Evolutionary conservation across 2,329 filamentous ascomycete genomes (phyloP).

Genomic region (Aquanectria penicillioides): DNA sequence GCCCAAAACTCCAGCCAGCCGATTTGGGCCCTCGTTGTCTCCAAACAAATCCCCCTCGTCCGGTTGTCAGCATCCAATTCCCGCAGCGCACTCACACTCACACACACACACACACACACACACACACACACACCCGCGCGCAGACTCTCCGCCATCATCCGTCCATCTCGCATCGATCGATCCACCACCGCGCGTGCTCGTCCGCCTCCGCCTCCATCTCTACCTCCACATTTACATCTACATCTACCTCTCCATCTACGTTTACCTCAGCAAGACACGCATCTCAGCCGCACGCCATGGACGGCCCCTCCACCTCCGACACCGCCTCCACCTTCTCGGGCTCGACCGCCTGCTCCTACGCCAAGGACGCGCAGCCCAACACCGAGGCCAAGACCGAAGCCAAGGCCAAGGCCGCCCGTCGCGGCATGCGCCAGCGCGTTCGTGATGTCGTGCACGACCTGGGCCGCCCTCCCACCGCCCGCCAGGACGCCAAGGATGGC

Average conservation of each 20-base stretch:
- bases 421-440: conserved; percentile 46
- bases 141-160: no score
- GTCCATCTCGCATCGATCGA: no score
- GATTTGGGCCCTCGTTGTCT: no score
- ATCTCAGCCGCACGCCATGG: conserved; percentile 27
- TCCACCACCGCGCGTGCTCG: no score
- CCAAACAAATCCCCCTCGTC: not conserved
- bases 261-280: not conserved
- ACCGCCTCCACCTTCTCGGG: conserved; percentile 45
- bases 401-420: conserved; percentile 20
- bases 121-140: not conserved
- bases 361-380: conserved; percentile 37
- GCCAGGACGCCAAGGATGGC: conserved; percentile 46
- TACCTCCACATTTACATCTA: no score
- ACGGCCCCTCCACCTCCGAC: conserved; percentile 41
- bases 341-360: conserved; percentile 42
- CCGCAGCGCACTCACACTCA: not conserved
- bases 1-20: not conserved
- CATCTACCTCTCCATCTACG: no score
- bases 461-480: conserved; percentile 44
- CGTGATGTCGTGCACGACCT: conserved; percentile 47
- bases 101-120: not conserved
- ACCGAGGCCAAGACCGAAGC: conserved; percentile 20
- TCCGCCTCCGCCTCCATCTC: no score
- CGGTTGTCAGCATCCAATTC: not conserved